Evolutionary conservation across 1,139 yeast species (phyloP), one percentile per base, ranked within the genome.

Genomic region (Diutina sp.): DNA sequence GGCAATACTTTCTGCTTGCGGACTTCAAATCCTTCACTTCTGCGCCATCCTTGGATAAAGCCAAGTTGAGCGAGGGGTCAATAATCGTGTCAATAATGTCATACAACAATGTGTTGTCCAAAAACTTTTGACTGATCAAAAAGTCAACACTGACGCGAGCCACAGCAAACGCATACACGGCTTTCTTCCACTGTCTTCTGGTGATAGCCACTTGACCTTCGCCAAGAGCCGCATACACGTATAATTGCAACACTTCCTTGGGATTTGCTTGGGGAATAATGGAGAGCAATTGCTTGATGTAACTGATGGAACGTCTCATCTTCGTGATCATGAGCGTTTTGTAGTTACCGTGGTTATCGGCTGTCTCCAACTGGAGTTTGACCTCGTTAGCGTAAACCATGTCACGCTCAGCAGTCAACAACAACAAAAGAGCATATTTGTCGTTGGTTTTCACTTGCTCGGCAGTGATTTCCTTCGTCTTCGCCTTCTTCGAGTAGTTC

Each of bases 331-430:
- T 73, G 59, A 87, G 79, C 58, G 76, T 79, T 66, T 75, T 79
- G 56, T 78, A 69, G 6, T 80, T 70, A 0, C 79, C 69, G 46
- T 58, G 57, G 30, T 62, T 66, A 51, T 72, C 76, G 57, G 80
- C 79, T 57, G 83, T 77, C 61, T 84, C 90, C 62, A 83, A 68
- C 57, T 77, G 69, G 28, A 78, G 72, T 60, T 80, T 82, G 58
- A 84, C 76, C 67, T 87, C 91, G 67, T 82, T 76, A 0, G 91
- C 87, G 63, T 79, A 82, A 46, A 89, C 74, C 66, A 84, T 72
- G 61, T 86, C 85, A 63, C 93, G 76, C 67, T 89, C 96, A 0
- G 86, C 83, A 11, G 78, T 74, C 59, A 78, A 70, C 41, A 87
- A 72, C 29, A 79, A 67, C 25, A 87, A 67, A 47, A 68, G 62